Conservation (phyloP, 2,329 filamentous ascomycete species). For the Penicillium sp. region DNA sequence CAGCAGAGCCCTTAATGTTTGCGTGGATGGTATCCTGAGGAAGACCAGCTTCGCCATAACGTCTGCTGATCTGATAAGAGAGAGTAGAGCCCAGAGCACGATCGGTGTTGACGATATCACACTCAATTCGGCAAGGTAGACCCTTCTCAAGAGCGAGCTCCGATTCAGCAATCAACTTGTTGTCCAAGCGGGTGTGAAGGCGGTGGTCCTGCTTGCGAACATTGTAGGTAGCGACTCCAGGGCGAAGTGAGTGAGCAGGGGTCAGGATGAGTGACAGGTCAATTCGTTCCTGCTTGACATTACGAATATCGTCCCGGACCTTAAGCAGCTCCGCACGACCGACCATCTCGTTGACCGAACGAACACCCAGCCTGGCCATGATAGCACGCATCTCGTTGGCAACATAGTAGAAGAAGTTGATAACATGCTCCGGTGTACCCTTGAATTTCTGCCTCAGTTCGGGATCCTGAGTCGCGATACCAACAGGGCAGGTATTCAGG, state of each 20-base stretch:
- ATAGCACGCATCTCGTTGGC: conserved; percentile 94
- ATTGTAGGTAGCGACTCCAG: conserved; percentile 94
- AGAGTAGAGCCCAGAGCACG: conserved; percentile 89
- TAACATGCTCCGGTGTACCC: conserved; percentile 91
- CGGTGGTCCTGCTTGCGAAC: conserved; percentile 96
- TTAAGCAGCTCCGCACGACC: conserved; percentile 83
- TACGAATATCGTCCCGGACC: conserved; percentile 84
- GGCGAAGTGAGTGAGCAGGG: conserved; percentile 90
- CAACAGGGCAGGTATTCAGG: conserved; percentile 80
- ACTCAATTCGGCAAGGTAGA: conserved; percentile 87
- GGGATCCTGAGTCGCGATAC: conserved; percentile 95
- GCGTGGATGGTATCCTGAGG: conserved; percentile 92
- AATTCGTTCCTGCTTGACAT: conserved; percentile 86
- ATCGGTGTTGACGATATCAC: conserved; percentile 94
- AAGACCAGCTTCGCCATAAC: conserved; percentile 83
- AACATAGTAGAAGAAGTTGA: conserved; percentile 99
- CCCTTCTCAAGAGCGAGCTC: conserved; percentile 94
- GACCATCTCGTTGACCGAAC: conserved; percentile 97
- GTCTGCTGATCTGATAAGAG: conserved; percentile 92
- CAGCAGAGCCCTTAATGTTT: conserved; percentile 93
- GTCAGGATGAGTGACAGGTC: conserved; percentile 90
- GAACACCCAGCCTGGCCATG: conserved; percentile 93
- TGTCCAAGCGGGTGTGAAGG: conserved; percentile 88
- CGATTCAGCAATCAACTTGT: conserved; percentile 94
- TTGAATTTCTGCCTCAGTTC: conserved; percentile 89